Evolutionary conservation across 305 asterid species (phyloP).

Genomic region (Fraxinus nigra): DNA sequence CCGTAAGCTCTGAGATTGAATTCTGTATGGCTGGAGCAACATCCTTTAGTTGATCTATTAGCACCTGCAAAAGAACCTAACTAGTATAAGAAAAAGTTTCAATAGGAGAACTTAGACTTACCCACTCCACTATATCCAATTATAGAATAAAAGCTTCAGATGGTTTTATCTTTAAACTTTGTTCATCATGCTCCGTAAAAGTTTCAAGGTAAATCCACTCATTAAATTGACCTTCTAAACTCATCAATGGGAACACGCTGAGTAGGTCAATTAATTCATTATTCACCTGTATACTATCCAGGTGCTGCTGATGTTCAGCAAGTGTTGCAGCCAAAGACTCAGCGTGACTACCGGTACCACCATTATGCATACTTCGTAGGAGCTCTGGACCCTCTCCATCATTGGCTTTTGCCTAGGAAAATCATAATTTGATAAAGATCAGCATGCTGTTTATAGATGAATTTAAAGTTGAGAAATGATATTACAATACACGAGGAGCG

Average conservation of each 20-base stretch:
- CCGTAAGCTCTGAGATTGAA: conserved; percentile 78
- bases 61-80: conserved; percentile 61
- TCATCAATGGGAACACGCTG: conserved; percentile 10
- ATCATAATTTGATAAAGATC: conserved; percentile 15
- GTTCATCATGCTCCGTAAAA: conserved; percentile 21
- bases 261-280: conserved; percentile 19
- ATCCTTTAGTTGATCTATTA: conserved; percentile 89
- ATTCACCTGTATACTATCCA: conserved; percentile 92
- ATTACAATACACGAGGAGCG: not conserved
- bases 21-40: conserved; percentile 92
- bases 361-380: conserved; percentile 64
- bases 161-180: conserved; percentile 4
- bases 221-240: not conserved
- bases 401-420: conserved; percentile 77
- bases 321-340: conserved; percentile 89
- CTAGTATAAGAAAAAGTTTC: conserved; percentile 19
- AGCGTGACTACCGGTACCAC: conserved; percentile 76
- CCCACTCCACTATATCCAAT: conserved; percentile 21
- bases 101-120: conserved; percentile 12
- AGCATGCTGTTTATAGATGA: conserved; percentile 13
- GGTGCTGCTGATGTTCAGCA: conserved; percentile 88
- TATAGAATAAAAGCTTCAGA: conserved; percentile 5
- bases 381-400: conserved; percentile 98
- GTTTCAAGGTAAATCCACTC: conserved; percentile 20
- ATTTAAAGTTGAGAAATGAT: not conserved